Base-by-base conservation (phyloP, 805 yeast species). In the Gaillardinia entomophila region DNA sequence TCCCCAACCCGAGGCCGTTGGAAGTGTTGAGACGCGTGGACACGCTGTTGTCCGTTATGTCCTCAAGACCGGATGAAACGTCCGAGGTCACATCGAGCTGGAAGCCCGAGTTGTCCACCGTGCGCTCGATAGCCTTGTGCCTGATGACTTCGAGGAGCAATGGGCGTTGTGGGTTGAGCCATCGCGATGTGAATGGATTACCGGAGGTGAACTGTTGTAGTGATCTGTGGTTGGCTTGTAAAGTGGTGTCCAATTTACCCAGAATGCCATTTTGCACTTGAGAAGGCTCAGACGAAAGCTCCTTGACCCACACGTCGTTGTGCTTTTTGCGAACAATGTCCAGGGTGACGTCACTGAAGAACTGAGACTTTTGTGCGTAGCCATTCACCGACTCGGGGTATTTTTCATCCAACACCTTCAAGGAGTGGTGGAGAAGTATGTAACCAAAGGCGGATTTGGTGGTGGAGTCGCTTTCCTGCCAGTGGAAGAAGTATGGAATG, bases 401-500 rank as follows among this genome's bases (percentile, higher is more conserved):
- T 26, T 49, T 48, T 3, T 43, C 44, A 28, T 62, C 66, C 22
- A 66, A 38, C 8, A 43, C 31, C n/a, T 39, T 34, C 18, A 64
- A 31, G 22, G 50, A 35, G 23, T 51, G 38, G 25, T 51, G 40
- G 37, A 67, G 38, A 8, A 59, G 27, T 3, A 46, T 32, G 34
- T 60, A 56, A 3, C 64, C 68, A 30, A 59, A 41, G 3, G 69
- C 51, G 27, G 64, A 68, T 28, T 46, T 47, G 10, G 50, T 37
- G 7, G 38, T 45, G n/a, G 46, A 14, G 28, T 31, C 35, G 16
- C 37, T 38, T 6, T 30, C 25, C n/a, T 42, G 43, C 77, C 77
- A 73, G 34, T 60, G 61, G 34, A 58, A 58, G 39, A 71, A 65
- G 40, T 62, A 69, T 3, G 75, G 69, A 3, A 73, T 36, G 30